These are phyloP conservation scores for Mimosa pudica DNA, from an alignment of 306 rosid genomes.

Conservation along the genomic window DNA sequence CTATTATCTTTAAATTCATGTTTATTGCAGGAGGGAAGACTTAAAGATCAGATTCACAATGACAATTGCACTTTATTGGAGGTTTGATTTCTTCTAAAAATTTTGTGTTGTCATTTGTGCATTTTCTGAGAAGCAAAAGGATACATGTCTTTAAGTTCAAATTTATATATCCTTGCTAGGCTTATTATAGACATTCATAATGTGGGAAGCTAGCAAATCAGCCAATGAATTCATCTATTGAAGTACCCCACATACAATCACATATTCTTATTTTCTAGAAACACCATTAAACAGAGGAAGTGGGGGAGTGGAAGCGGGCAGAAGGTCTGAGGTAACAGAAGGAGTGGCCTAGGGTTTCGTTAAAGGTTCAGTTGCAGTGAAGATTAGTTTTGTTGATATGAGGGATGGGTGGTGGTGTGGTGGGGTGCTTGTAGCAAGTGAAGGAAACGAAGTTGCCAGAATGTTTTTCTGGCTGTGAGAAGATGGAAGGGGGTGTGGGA, in stretches of 20 bases:
- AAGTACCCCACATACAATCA: too few species aligned
- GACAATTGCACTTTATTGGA: constrained; percentile 61
- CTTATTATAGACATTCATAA: too few species aligned
- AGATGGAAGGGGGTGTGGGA: too few species aligned
- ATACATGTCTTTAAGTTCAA: constrained; percentile 25
- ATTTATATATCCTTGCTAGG: constrained; percentile 26
- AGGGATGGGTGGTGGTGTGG: constrained; percentile 38
- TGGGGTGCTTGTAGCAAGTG: not conserved
- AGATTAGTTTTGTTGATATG: constrained; percentile 39
- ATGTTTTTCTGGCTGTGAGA: too few species aligned
- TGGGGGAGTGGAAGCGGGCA: constrained; percentile 54
- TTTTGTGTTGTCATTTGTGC: constrained; percentile 14
- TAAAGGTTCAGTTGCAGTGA: constrained; percentile 64
- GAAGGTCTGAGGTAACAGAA: constrained; percentile 84
- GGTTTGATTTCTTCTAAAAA: constrained; percentile 44
- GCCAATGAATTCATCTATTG: too few species aligned
- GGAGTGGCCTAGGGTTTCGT: constrained; percentile 97
- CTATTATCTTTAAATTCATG: constrained; percentile 19
- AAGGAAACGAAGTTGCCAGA: too few species aligned
- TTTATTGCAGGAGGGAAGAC: constrained; percentile 64
- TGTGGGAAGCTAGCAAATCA: too few species aligned
- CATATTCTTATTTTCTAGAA: too few species aligned
- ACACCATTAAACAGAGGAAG: constrained; percentile 36
- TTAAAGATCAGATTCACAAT: constrained; percentile 56
- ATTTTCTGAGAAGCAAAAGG: constrained; percentile 23